Evolutionary conservation across 176 grass and related monocot genomes (phyloP).

Genomic region (Lolium multiflorum): DNA sequence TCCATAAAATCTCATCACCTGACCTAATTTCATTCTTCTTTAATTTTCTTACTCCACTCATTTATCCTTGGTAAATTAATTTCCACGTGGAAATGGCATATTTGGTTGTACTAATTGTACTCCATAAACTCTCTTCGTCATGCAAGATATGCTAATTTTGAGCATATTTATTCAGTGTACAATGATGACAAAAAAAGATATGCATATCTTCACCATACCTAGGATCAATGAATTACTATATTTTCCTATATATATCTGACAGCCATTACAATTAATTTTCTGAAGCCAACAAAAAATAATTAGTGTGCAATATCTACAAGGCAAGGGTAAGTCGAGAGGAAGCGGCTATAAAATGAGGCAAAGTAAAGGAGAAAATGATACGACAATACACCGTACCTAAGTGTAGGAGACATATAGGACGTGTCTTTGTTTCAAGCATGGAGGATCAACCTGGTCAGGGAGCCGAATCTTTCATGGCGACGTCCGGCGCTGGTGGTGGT

Average conservation of each 20-base stretch:
- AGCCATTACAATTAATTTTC: not conserved
- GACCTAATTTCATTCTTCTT: not conserved
- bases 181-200: not conserved
- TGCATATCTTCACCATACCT: not conserved
- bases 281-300: not conserved
- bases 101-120: too few species aligned
- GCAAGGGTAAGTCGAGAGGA: not conserved
- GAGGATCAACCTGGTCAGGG: not conserved
- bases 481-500: not conserved
- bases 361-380: too few species aligned
- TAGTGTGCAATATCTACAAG: not conserved
- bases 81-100: too few species aligned
- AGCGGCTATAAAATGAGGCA: conserved; percentile 6
- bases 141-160: not conserved
- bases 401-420: too few species aligned
- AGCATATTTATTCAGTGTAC: not conserved
- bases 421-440: too few species aligned
- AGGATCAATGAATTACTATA: too few species aligned
- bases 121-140: too few species aligned
- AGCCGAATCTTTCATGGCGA: not conserved
- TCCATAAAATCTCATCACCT: not conserved
- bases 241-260: too few species aligned
- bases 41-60: too few species aligned
- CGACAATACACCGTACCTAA: too few species aligned
- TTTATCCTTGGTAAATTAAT: not conserved